phyloP scores from a whole-genome alignment of 2,329 filamentous ascomycete genomes.

The Mariannaea elegans region DNA sequence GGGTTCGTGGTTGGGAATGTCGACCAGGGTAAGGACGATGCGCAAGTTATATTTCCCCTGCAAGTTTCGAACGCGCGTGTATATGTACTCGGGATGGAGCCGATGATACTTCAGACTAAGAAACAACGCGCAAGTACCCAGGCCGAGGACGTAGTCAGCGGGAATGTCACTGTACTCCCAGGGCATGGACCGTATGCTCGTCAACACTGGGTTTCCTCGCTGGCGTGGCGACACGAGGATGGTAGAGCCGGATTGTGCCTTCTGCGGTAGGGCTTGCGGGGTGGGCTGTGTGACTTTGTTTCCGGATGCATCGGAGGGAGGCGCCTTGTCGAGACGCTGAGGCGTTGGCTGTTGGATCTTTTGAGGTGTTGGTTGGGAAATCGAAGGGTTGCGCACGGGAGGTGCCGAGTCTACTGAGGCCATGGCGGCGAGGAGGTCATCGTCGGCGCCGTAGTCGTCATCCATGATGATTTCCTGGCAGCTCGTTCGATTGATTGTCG shows the following conservation, averaged over 20 bases:
- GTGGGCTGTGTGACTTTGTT: constrained; percentile 83
- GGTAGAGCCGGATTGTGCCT: constrained; percentile 68
- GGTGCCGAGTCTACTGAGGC: constrained; percentile 55
- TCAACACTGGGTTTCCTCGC: constrained; percentile 93
- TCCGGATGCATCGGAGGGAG: constrained; percentile 50
- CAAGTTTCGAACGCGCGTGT: constrained; percentile 86
- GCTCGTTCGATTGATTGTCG: constrained; percentile 10
- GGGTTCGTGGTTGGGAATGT: constrained; percentile 95
- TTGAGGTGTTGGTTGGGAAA: constrained; percentile 54
- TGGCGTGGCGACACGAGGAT: constrained; percentile 93
- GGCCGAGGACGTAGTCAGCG: constrained; percentile 88
- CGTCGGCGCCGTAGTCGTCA: constrained; percentile 67
- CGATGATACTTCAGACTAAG: constrained; percentile 97
- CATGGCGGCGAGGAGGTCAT: constrained; percentile 64
- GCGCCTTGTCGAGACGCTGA: constrained; percentile 63
- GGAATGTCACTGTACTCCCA: constrained; percentile 99
- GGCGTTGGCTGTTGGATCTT: constrained; percentile 59
- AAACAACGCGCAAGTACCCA: constrained; percentile 90
- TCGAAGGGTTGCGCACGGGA: constrained; percentile 32
- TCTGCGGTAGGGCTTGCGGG: constrained; percentile 81
- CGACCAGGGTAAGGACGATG: constrained; percentile 88
- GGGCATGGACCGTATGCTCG: constrained; percentile 79
- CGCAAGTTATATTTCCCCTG: constrained; percentile 88
- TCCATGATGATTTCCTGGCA: constrained; percentile 47
- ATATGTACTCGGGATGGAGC: constrained; percentile 97